Evolutionary conservation across 805 yeast genomes (phyloP).

Genomic region (Candida germanica): DNA sequence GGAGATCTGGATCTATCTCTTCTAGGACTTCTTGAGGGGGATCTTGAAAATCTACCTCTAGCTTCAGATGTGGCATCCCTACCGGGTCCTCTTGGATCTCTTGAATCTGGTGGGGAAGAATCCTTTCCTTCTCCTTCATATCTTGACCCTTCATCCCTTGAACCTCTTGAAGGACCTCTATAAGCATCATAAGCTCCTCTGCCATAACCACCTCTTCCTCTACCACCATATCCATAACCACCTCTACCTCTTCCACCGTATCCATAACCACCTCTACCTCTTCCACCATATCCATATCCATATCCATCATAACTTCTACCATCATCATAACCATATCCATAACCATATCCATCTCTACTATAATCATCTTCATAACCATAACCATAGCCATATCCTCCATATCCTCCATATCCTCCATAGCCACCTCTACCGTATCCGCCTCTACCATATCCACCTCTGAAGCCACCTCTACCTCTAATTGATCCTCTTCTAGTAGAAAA

Average conservation of each 20-base stretch:
- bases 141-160: constrained; percentile 8
- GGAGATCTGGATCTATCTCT: constrained; percentile 41
- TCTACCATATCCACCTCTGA: constrained; percentile 12
- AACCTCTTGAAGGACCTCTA: constrained; percentile 11
- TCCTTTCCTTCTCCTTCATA: not conserved
- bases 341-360: constrained; percentile 18
- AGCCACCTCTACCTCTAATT: constrained; percentile 27
- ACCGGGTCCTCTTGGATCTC: not conserved
- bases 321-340: constrained; percentile 9
- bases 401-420: constrained; percentile 15
- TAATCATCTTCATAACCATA: constrained; percentile 14
- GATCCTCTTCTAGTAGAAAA: constrained; percentile 39
- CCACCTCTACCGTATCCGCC: constrained; percentile 17
- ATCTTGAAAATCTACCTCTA: constrained; percentile 24
- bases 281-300: constrained; percentile 16
- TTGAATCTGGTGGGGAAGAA: no score
- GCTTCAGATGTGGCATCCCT: not conserved
- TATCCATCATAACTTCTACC: constrained; percentile 9
- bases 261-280: constrained; percentile 16
- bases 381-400: constrained; percentile 9
- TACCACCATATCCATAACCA: constrained; percentile 15
- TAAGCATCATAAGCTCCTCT: constrained; percentile 10
- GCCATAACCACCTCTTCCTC: constrained; percentile 15
- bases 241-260: constrained; percentile 15
- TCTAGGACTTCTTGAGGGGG: constrained; percentile 37